Evolutionary conservation across 257 asterid species (phyloP).

Genomic region (Nicotiana knightiana): DNA sequence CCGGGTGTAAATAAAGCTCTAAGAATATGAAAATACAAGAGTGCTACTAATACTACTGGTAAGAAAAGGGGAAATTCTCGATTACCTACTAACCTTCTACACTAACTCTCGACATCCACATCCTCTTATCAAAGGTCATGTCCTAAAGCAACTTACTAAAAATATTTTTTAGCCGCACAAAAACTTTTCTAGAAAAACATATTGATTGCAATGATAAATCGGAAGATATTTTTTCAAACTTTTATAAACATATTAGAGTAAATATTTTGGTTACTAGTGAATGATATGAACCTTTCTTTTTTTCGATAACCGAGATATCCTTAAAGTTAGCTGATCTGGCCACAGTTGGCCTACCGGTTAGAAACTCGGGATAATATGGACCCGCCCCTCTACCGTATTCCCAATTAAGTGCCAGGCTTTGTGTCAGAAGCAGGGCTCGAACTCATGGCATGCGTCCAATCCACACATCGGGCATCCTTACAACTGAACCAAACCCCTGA

Average conservation of each 20-base stretch:
- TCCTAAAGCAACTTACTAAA: not conserved
- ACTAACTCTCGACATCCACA: too few species aligned
- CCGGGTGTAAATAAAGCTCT: too few species aligned
- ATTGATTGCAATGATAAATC: not conserved
- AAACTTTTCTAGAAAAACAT: not conserved
- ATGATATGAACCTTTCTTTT: too few species aligned
- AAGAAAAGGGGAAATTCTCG: too few species aligned
- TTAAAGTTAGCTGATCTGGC: not conserved
- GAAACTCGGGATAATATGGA: not conserved
- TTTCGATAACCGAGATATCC: too few species aligned
- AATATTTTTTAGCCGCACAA: not conserved
- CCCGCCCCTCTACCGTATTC: not conserved
- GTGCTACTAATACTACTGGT: too few species aligned
- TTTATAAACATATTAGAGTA: not conserved
- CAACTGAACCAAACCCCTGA: not conserved
- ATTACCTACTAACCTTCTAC: too few species aligned
- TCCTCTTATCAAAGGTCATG: too few species aligned
- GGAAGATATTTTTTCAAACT: not conserved
- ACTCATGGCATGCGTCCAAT: not conserved
- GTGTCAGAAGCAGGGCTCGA: not conserved
- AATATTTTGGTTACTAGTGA: too few species aligned
- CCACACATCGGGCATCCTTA: not conserved
- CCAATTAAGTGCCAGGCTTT: not conserved
- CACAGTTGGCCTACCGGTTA: not conserved
- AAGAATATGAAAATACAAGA: too few species aligned